Conservation (phyloP, 306 rosid genomes). For the Cucurbita ficifolia region DNA sequence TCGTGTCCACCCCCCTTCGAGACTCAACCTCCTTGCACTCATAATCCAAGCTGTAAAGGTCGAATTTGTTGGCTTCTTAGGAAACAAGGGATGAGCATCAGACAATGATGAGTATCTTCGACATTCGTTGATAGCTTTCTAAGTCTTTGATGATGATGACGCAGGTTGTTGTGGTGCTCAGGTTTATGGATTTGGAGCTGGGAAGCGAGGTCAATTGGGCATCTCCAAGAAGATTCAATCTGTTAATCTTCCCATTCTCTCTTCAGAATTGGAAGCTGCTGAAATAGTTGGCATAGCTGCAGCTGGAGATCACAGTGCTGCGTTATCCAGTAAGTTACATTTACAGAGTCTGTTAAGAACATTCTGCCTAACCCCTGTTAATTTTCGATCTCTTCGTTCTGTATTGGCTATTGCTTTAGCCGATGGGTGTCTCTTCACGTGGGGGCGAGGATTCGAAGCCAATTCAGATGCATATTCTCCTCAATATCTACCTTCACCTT, state of each 20-base stretch:
- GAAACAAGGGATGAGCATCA: not conserved
- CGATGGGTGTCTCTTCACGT: constrained; percentile 58
- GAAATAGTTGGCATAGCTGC: constrained; percentile 40
- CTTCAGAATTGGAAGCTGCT: constrained; percentile 34
- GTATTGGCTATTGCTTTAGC: constrained; percentile 19
- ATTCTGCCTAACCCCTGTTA: not conserved
- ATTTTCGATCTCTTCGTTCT: not conserved
- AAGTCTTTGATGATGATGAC: not conserved
- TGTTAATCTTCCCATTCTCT: constrained; percentile 31
- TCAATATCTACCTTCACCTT: constrained; percentile 16
- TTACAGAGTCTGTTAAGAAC: not conserved
- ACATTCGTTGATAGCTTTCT: not conserved
- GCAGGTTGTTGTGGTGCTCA: constrained; percentile 32
- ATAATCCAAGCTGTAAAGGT: not conserved
- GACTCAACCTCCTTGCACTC: too few relatives aligned
- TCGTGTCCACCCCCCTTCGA: too few relatives aligned
- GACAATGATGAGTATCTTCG: not conserved
- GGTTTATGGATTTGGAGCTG: constrained; percentile 76
- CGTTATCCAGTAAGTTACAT: constrained; percentile 41
- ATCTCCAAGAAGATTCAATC: constrained; percentile 39
- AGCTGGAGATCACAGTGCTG: constrained; percentile 90
- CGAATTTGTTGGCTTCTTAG: not conserved
- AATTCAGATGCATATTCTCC: constrained; percentile 40
- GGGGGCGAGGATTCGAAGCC: constrained; percentile 83
- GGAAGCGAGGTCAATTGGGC: constrained; percentile 88